phyloP scores from a whole-genome alignment of 257 asterid species.

The Salvia hispanica region DNA sequence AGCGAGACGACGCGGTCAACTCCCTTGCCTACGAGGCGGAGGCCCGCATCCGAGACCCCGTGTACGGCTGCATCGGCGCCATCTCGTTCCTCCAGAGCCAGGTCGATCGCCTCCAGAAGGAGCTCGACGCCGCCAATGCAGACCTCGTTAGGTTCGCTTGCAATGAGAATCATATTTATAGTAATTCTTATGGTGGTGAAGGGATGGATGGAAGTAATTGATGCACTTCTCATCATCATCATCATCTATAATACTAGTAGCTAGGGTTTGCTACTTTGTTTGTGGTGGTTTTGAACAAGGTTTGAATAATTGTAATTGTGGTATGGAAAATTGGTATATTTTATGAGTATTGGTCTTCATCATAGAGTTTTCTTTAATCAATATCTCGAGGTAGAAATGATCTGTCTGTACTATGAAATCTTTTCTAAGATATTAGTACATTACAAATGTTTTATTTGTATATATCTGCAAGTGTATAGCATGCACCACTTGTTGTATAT shows the following conservation, averaged over 20 bases:
- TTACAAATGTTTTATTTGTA: too few species aligned
- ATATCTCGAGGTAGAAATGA: too few species aligned
- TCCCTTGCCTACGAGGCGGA: constrained; percentile 63
- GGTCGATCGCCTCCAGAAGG: constrained; percentile 53
- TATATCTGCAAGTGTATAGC: too few species aligned
- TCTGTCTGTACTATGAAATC: too few species aligned
- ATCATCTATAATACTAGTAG: too few species aligned
- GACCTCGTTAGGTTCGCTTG: constrained; percentile 34
- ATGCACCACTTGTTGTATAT: too few species aligned
- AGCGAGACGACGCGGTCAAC: constrained; percentile 55
- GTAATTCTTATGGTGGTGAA: constrained; percentile 36
- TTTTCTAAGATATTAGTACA: too few species aligned
- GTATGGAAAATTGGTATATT: neutral
- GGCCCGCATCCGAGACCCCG: constrained; percentile 58
- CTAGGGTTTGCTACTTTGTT: too few species aligned
- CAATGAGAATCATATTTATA: constrained; percentile 30
- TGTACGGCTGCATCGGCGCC: constrained; percentile 57
- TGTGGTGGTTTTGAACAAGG: too few species aligned
- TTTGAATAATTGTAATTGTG: constrained; percentile 11
- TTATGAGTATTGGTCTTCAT: too few species aligned
- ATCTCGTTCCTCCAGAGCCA: constrained; percentile 53
- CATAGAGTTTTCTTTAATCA: too few species aligned
- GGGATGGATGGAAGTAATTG: constrained; percentile 37
- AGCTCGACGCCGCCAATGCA: constrained; percentile 51
- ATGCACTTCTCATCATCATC: neutral